Conservation (phyloP, 1,284 basidiomycete genomes). For the Chondrostereum purpureum region DNA sequence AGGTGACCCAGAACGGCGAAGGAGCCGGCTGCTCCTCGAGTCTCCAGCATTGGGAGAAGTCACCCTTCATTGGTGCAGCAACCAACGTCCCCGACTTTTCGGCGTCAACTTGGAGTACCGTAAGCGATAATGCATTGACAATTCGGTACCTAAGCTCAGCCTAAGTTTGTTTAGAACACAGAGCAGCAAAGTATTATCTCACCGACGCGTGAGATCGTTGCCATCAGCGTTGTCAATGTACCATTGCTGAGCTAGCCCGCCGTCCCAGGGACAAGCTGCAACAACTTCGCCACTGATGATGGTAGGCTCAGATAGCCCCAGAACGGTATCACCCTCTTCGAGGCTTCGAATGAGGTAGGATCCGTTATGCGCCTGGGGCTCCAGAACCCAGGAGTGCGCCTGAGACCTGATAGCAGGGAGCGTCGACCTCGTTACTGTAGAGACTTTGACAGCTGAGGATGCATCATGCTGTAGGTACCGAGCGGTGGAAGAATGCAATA, state of each 20-base stretch:
- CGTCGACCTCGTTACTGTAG: too few species aligned
- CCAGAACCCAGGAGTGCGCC: neutral
- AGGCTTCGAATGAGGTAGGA: neutral
- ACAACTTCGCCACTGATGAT: too few species aligned
- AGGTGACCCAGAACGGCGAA: neutral
- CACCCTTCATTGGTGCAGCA: neutral
- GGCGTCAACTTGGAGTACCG: neutral
- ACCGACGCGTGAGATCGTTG: neutral
- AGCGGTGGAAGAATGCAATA: neutral
- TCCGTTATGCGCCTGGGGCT: neutral
- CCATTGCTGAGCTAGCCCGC: neutral
- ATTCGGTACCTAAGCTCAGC: neutral
- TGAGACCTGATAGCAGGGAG: neutral
- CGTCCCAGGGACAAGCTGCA: neutral
- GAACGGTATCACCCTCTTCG: neutral
- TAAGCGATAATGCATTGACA: neutral
- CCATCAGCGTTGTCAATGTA: neutral
- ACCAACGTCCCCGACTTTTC: neutral
- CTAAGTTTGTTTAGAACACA: neutral
- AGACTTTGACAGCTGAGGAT: neutral
- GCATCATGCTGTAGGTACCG: neutral
- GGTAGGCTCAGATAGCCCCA: neutral
- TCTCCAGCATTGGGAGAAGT: neutral
- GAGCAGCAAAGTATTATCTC: neutral
- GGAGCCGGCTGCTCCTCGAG: neutral